phyloP scores from a whole-genome alignment of 1,284 basidiomycete species.

The Taiwanofungus camphoratus region DNA sequence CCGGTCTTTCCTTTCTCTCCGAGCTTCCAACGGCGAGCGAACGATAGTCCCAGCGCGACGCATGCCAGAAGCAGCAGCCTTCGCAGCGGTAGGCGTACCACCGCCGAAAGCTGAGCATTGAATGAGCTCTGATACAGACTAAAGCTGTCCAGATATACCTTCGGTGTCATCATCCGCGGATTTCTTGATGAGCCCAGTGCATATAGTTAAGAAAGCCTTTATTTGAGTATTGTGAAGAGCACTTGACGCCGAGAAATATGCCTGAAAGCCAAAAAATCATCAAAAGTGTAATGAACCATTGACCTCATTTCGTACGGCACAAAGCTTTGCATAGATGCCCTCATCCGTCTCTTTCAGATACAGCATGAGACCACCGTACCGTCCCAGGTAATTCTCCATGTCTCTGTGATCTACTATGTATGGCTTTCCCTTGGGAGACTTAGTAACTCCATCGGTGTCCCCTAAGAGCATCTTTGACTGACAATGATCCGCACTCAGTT shows the following conservation, averaged over 20 bases:
- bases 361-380: constrained; percentile 86
- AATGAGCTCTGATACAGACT: background rate
- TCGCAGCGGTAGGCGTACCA: constrained; percentile 33
- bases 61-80: constrained; percentile 51
- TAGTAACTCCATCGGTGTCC: constrained; percentile 48
- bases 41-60: constrained; percentile 74
- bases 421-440: constrained; percentile 38
- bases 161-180: constrained; percentile 67
- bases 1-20: constrained; percentile 57
- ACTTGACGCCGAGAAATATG: constrained; percentile 83
- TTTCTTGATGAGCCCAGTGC: constrained; percentile 61
- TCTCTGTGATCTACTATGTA: constrained; percentile 58
- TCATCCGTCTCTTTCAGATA: constrained; percentile 97
- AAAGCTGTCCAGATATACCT: constrained; percentile 34
- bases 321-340: constrained; percentile 75
- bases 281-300: background rate
- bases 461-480: constrained; percentile 65
- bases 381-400: constrained; percentile 79
- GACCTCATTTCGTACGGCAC: constrained; percentile 56
- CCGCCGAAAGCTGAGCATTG: constrained; percentile 42
- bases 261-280: constrained; percentile 38
- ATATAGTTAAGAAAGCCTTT: constrained; percentile 60
- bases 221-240: constrained; percentile 79
- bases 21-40: constrained; percentile 59
- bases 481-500: background rate